Evolutionary conservation across 345 rosid species (phyloP).

Genomic region (Cardamine resedifolia): DNA sequence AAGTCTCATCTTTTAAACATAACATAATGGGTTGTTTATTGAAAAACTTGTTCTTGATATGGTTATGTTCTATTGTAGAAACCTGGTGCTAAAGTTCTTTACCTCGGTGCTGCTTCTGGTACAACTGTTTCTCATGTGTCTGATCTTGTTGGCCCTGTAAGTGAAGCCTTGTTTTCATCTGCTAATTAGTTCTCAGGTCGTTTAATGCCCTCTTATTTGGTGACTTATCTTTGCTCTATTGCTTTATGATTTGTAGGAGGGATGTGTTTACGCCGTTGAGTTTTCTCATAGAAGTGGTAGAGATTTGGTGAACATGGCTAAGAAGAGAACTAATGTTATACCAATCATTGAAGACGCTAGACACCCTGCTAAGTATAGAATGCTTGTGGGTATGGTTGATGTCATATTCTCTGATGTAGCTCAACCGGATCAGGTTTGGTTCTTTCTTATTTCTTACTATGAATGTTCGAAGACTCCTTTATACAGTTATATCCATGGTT

Average conservation of each 20-base stretch:
- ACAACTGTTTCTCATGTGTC: conserved; percentile 99
- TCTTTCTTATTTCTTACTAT: background rate
- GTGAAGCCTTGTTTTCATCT: conserved; percentile 7
- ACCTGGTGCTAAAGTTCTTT: conserved; percentile 96
- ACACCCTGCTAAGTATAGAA: conserved; percentile 93
- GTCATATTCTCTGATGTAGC: conserved; percentile 99
- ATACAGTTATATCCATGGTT: background rate
- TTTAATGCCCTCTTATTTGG: background rate
- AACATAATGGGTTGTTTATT: background rate
- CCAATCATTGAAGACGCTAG: conserved; percentile 99
- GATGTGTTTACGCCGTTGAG: conserved; percentile 94
- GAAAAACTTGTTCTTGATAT: background rate
- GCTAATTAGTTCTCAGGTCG: background rate
- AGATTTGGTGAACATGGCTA: conserved; percentile 98
- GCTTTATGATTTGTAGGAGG: conserved; percentile 46
- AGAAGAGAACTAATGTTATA: conserved; percentile 89
- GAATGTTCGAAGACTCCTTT: background rate
- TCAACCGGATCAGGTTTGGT: conserved; percentile 95
- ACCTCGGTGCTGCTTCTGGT: conserved; percentile 99
- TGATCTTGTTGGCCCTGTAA: conserved; percentile 93
- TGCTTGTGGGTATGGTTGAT: conserved; percentile 99
- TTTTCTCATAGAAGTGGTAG: conserved; percentile 98
- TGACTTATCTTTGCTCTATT: background rate
- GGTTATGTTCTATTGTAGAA: conserved; percentile 41
- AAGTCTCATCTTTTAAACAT: conserved; percentile 23